Evolutionary conservation across 2,329 filamentous ascomycete species (phyloP), one percentile per base, ranked within the genome.

Genomic region (Monosporascus ibericus): DNA sequence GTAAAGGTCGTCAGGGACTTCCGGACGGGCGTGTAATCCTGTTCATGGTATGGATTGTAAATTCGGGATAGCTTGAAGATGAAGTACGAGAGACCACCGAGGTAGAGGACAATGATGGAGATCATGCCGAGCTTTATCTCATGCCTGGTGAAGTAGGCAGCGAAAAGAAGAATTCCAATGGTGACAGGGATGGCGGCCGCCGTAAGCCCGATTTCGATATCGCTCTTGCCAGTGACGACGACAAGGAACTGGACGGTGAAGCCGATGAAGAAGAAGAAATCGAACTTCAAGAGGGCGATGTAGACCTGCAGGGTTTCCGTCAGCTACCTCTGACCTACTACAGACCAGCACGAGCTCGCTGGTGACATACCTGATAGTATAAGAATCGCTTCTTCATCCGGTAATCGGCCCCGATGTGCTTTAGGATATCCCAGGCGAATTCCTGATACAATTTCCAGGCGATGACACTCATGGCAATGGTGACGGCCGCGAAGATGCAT

Each of bases 201-300:
- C 7, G 95, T 99, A 49, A 97, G 78, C 51, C 81, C 87, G 63
- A 94, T 90, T 70, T 99, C 94, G 63, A 84, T 76, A 56, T 86
- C 81, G 47, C 80, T 79, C 58, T 81, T 76, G 55, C 76, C 80
- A 44, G 82, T 86, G 54, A 99, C 91, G 54, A 97, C 88, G 62
- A 99, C 92, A 50, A 97, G 81, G 71, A 99, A 99, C 68, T 99
- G 94, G 47, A 99, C 90, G 6, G 94, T 97, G 71, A 99, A 99
- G 51, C 92, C 94, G 48, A 99, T 84, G 79, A 99, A 99, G 78
- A 99, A 97, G 84, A 99, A 99, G 73, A 99, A 97, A 74, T 99
- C 94, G 70, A 99, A 99, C 72, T 99, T 99, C 59, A 99, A 81
- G 11, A 99, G 81, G 38, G 94, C 90, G 65, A 99, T 96, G 72